Evolutionary conservation across 257 asterid genomes (phyloP).

Genomic region (Plectranthus barbatus): DNA sequence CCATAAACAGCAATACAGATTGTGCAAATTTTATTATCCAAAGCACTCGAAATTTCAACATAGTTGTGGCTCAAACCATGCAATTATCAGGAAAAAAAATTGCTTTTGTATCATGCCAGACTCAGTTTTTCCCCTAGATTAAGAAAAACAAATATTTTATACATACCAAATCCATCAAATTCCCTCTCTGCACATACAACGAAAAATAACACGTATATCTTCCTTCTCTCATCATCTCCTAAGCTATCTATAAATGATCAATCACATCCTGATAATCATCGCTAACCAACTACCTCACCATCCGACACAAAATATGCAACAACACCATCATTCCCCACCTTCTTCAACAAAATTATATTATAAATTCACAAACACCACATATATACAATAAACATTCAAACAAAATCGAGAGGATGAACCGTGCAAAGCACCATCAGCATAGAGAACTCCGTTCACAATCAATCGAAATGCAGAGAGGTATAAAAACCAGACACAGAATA

Average conservation of each 20-base stretch:
- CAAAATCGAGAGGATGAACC: background rate
- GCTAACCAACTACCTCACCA: background rate
- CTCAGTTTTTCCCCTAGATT: background rate
- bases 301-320: background rate
- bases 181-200: background rate
- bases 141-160: background rate
- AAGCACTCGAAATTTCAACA: too few species aligned
- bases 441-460: background rate
- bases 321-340: background rate
- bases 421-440: too few species aligned
- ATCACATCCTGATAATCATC: background rate
- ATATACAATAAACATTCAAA: background rate
- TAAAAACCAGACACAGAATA: background rate
- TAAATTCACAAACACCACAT: background rate
- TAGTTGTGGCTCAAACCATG: background rate
- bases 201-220: too few species aligned
- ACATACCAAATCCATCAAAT: background rate
- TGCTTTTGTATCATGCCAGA: too few species aligned
- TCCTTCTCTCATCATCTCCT: too few species aligned
- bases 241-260: background rate
- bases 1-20: background rate
- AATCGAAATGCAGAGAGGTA: background rate
- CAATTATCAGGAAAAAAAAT: background rate
- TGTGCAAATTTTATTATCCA: too few species aligned
- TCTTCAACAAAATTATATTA: background rate